Evolutionary conservation across 2,329 filamentous ascomycete species (phyloP), one percentile per base, ranked within the genome.

Genomic region (Colletotrichum limetticola): DNA sequence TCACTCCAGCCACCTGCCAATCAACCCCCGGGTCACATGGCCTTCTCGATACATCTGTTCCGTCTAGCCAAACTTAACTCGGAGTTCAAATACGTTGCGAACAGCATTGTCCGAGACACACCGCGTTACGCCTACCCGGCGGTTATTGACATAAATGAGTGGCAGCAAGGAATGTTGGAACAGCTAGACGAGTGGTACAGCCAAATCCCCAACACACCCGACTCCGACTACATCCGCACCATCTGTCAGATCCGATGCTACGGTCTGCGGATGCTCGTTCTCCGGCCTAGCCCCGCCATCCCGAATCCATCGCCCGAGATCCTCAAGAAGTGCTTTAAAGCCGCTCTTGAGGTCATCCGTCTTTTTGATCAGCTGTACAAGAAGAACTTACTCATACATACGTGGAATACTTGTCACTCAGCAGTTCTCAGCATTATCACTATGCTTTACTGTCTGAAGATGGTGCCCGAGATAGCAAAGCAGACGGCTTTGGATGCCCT

Each of bases 11-110:
- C 24, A 26, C 5, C 12, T 7, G 11, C 5, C 2, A 4, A 19
- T 14, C 5, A 2, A 9, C 12, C 5, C 5, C 1, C n/a, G 4
- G 56, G 66, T 19, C 56, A 56, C 3, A 71, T 73, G 75, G 76
- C 81, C 0, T 86, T 82, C 61, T 83, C 86, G 0, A 82, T 89
- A 8, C 87, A 88, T 61, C 77, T 89, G 0, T 89, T 89, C 76
- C 82, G 78, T 60, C 80, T 86, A 0, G 80, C 85, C 0, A 84
- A 82, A 22, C 79, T 89, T 6, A 90, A 89, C 68, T 89, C 88
- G 0, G 88, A 90, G 75, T 88, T 89, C n/a, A 89, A 89, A 78
- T 89, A 89, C 60, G 82, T 89, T 3, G 84, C 87, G 46, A 87
- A 89, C 66, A 89, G 87, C 65, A 83, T 89, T 65, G 83, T 83